These are phyloP conservation scores for Wallacemonas sp. DNA, from an alignment of 208 protist species.

Conservation along the genomic window DNA sequence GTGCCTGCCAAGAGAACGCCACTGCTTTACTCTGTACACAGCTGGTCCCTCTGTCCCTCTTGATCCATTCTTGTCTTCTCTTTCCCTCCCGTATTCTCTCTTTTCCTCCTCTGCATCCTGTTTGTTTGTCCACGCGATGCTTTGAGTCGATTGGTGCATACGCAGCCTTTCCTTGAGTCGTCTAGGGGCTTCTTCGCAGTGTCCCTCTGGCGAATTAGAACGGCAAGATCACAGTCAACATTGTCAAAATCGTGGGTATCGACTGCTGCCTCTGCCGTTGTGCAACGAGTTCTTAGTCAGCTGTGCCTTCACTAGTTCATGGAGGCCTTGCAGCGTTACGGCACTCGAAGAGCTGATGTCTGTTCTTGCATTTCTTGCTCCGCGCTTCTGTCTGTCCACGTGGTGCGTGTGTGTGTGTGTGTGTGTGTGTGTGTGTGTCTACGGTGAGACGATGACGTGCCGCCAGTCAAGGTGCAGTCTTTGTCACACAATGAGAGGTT, in stretches of 20 bases:
- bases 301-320: slow-evolving; percentile 7
- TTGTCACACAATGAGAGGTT: not conserved
- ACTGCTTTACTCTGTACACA: too few species aligned
- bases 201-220: not conserved
- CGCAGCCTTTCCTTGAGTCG: slow-evolving; percentile 11
- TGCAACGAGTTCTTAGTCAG: slow-evolving; percentile 12
- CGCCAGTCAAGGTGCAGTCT: too few species aligned
- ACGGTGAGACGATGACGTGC: too few species aligned
- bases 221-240: not conserved
- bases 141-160: too few species aligned
- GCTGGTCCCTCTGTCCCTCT: not conserved
- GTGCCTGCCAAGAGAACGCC: too few species aligned
- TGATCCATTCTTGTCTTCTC: slow-evolving; percentile 6
- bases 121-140: too few species aligned
- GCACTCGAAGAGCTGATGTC: slow-evolving; percentile 8
- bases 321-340: slow-evolving; percentile 17
- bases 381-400: too few species aligned
- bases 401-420: slow-evolving; percentile 12
- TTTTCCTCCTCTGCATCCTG: slow-evolving; percentile 11
- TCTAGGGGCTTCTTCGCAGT: not conserved
- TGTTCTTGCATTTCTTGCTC: too few species aligned
- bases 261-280: too few species aligned
- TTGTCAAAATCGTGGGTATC: slow-evolving; percentile 2
- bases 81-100: slow-evolving; percentile 3
- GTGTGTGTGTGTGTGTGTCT: slow-evolving; percentile 11